Evolutionary conservation across 805 yeast genomes (phyloP).

Genomic region (Grigorovia humatica): DNA sequence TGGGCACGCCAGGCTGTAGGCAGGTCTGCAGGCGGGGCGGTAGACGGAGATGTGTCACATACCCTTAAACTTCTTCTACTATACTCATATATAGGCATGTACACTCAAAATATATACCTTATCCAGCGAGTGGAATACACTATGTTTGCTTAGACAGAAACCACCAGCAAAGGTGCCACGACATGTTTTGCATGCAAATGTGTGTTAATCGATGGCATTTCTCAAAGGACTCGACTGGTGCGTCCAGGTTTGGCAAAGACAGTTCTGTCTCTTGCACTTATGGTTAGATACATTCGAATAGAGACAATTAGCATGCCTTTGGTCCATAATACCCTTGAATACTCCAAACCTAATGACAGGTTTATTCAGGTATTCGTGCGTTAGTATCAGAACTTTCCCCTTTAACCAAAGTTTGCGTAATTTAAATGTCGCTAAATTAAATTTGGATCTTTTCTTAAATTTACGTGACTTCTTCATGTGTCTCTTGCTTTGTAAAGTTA

Average conservation of each 20-base stretch:
- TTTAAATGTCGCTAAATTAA: not conserved
- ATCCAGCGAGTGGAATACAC: no score
- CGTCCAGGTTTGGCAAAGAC: not conserved
- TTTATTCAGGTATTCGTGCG: not conserved
- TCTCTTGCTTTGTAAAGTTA: not conserved
- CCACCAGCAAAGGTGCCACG: no score
- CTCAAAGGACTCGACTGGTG: not conserved
- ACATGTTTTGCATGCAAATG: not conserved
- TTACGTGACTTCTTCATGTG: not conserved
- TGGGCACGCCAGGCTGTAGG: no score
- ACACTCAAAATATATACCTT: no score
- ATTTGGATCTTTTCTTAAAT: not conserved
- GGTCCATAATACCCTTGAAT: not conserved
- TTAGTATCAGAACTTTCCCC: not conserved
- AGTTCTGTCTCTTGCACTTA: not conserved
- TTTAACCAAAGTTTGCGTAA: not conserved
- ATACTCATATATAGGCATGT: no score
- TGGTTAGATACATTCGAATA: not conserved
- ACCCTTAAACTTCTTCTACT: no score
- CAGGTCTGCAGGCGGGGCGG: no score
- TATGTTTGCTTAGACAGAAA: no score
- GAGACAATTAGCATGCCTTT: not conserved
- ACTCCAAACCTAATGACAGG: not conserved
- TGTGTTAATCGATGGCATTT: slow-evolving; percentile 7
- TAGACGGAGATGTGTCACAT: no score